A percentile compares a stretch with the other conserved stretches of the same genome.
phyloP scores from a whole-genome alignment of 2,329 filamentous ascomycete genomes.

The Tolypocladium paradoxum region DNA sequence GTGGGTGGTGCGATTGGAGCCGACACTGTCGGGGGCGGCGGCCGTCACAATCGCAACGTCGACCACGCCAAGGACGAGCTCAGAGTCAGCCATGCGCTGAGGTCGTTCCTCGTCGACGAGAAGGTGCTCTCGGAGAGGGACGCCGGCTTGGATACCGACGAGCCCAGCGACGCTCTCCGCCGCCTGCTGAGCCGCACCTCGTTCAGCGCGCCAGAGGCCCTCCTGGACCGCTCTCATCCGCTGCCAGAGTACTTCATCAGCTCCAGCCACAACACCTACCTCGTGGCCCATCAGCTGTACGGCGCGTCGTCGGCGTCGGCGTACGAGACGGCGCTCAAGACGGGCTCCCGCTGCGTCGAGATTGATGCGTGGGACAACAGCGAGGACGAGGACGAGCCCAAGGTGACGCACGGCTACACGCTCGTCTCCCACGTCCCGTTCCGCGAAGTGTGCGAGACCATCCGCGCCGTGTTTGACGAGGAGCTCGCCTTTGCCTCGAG shows the following conservation, averaged over 20 bases:
- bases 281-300: slow-evolving; percentile 59
- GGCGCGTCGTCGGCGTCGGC: slow-evolving; percentile 51
- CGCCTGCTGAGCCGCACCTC: slow-evolving; percentile 45
- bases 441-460: slow-evolving; percentile 53
- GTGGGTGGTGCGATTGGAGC: slow-evolving; percentile 20
- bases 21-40: slow-evolving; percentile 46
- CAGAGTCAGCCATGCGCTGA: slow-evolving; percentile 47
- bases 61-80: slow-evolving; percentile 42
- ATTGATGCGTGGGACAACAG: slow-evolving; percentile 63
- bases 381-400: slow-evolving; percentile 50
- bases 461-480: slow-evolving; percentile 49
- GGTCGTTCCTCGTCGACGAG: slow-evolving; percentile 42
- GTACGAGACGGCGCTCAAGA: slow-evolving; percentile 50
- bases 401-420: slow-evolving; percentile 61
- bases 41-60: slow-evolving; percentile 38
- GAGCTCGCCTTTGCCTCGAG: slow-evolving; percentile 34
- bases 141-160: slow-evolving; percentile 28
- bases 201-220: slow-evolving; percentile 40
- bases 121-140: slow-evolving; percentile 37
- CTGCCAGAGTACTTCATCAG: slow-evolving; percentile 63
- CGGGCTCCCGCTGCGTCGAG: slow-evolving; percentile 60
- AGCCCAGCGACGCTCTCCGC: slow-evolving; percentile 33
- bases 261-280: slow-evolving; percentile 64
- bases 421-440: slow-evolving; percentile 56
- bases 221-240: slow-evolving; percentile 47